Base-by-base conservation (phyloP, 176 grass and related monocot genomes). In the Oryza coarctata region DNA sequence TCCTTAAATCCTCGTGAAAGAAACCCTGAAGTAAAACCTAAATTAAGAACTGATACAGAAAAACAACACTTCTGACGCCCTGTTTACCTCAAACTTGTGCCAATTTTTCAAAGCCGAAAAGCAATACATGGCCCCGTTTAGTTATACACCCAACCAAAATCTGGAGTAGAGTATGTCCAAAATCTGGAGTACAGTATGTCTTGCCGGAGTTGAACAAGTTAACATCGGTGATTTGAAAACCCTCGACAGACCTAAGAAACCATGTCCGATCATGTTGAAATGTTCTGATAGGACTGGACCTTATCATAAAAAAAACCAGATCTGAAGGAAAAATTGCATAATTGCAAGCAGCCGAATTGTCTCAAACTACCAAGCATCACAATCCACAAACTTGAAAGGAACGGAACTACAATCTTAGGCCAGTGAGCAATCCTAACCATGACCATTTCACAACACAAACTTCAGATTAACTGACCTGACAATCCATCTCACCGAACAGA, bases 401-500 rank as follows among this genome's bases (percentile, higher is more conserved):
- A 68, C 73, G 68, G 45, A 57, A 7, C 1, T 2, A 50, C 2
- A 58, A 8, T 58, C 12, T 58, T 58, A 58, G 52, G 1, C 47
- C 47, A 20, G 22, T 58, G 22, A 58, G 7, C 52, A 58, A 9
- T 50, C 47, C 47, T 50, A 50, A 50, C 17, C 47, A 50, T 7
- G 47, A 9, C 30, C 1, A 30, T 68, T 12, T 7, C 11, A 69
- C 17, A 60, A 7, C 45, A 34, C 22, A 35, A 44, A 22, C 64
- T 79, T 71, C 75, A 14, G 20, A 13, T 49, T 27, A 34, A 72
- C 36, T 40, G 5, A 12, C 17, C 12, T 17, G 62, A 26, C 5
- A 67, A 81, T 87, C 71, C 85, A 47, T 13, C 71, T 0, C 20
- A 26, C 9, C 3, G 1, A 69, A 87, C 71, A 76, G 22, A 22